These are phyloP conservation scores for Lecanoromycetidae sp. DNA, from an alignment of 2,329 filamentous ascomycete species.

Conservation along the genomic window DNA sequence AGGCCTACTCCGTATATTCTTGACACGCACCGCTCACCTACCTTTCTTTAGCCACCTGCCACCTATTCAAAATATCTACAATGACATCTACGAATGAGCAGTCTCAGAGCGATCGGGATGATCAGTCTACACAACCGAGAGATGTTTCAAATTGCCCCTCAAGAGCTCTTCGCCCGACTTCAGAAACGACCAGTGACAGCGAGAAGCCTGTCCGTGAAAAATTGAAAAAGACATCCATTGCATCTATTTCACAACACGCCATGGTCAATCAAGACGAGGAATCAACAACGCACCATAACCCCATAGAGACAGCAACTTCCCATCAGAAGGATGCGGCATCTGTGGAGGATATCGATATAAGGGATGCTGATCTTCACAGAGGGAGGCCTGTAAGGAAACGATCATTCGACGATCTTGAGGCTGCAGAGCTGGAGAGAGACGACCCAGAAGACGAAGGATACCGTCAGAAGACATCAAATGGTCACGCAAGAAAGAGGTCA, in stretches of 20 bases:
- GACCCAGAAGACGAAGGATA: slow-evolving; percentile 17
- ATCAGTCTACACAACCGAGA: neutral
- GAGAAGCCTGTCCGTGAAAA: slow-evolving; percentile 50
- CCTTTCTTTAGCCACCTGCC: neutral
- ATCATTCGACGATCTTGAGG: slow-evolving; percentile 31
- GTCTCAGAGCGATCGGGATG: neutral
- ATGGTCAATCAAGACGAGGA: slow-evolving; percentile 16
- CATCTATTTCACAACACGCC: slow-evolving; percentile 23
- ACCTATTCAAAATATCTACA: neutral
- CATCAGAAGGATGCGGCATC: neutral
- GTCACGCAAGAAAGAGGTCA: slow-evolving; percentile 27
- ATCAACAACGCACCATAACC: slow-evolving; percentile 19
- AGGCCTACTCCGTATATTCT: neutral
- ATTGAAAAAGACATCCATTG: slow-evolving; percentile 50
- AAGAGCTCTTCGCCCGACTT: neutral
- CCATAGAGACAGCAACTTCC: neutral
- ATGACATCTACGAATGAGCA: slow-evolving; percentile 1
- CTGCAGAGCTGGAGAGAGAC: slow-evolving; percentile 22
- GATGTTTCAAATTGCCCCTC: neutral
- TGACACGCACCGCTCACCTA: neutral
- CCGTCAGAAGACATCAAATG: slow-evolving; percentile 16
- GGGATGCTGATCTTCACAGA: slow-evolving; percentile 23
- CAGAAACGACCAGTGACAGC: slow-evolving; percentile 23
- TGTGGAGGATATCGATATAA: slow-evolving; percentile 8
- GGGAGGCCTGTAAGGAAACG: slow-evolving; percentile 29